phyloP scores from a whole-genome alignment of 2,329 filamentous ascomycete species.

The Ophidiomyces ophidiicola region DNA sequence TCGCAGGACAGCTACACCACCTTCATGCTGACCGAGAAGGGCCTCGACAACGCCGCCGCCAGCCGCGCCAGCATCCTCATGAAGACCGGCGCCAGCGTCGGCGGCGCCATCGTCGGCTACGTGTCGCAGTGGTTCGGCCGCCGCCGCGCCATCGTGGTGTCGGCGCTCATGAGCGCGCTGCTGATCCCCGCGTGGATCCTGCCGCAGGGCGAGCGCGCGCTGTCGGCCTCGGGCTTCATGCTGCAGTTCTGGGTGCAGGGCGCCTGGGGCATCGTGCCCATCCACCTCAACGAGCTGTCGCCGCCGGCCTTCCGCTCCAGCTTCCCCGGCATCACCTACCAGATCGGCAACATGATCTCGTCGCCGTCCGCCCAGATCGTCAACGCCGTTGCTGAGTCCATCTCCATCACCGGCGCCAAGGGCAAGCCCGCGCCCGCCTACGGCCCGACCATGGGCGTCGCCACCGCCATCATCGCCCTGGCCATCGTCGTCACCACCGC shows the following conservation, averaged over 20 bases:
- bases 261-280: constrained; percentile 62
- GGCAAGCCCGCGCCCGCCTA: constrained; percentile 56
- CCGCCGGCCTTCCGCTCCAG: constrained; percentile 51
- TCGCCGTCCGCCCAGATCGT: constrained; percentile 61
- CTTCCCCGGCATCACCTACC: constrained; percentile 51
- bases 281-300: constrained; percentile 54
- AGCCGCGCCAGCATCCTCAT: constrained; percentile 68
- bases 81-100: constrained; percentile 65
- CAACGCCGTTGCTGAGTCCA: constrained; percentile 57
- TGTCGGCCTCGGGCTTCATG: constrained; percentile 74
- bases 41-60: constrained; percentile 50
- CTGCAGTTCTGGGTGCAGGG: constrained; percentile 70
- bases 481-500: constrained; percentile 58
- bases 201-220: constrained; percentile 22
- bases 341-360: constrained; percentile 51
- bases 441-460: constrained; percentile 62
- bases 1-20: constrained; percentile 73
- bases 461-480: constrained; percentile 61
- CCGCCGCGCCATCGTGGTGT: constrained; percentile 42
- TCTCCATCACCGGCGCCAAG: constrained; percentile 41
- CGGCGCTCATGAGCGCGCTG: constrained; percentile 53
- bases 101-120: constrained; percentile 62
- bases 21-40: constrained; percentile 63
- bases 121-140: constrained; percentile 63
- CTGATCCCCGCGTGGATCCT: constrained; percentile 69